Base-by-base conservation (phyloP, 2,329 filamentous ascomycete species). In the Didymellaceae sp. region DNA sequence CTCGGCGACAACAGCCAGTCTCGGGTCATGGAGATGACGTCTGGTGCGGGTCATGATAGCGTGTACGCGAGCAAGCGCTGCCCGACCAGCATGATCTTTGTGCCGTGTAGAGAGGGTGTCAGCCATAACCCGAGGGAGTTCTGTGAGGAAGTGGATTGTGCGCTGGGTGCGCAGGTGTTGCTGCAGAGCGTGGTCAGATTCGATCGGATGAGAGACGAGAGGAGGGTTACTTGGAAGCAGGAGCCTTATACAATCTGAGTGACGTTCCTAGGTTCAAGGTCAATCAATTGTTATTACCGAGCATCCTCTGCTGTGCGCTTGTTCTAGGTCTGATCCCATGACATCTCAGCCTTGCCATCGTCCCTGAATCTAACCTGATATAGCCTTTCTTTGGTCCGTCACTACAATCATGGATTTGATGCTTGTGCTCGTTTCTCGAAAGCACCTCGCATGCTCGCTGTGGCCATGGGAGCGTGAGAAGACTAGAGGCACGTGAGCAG, bases 11-110 rank as follows among this genome's bases (percentile, higher is more conserved):
- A 77, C 16, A 70, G 76, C 20, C 71, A 76, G 33, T 75, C 75
- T 18, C 81, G 86, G 70, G 81, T 80, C 51, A 82, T 80, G 57
- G 75, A 78, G 17, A 86, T 88, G 75, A 84, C 80, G 52, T 82
- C 78, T 56, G 85, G 85, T 18, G 85, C 85, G n/a, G 85, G 85
- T 0, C 85, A 87, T 68, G 85, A 87, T 58, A 76, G 65, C 38
- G 77, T 79, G 30, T 77, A 77, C 55, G 64, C 73, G 13, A 74
- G 63, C 44, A 76, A 75, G 58, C 68, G 71, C 20, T 77, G 74
- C 50, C 77, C 77, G 13, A 76, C 78, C 26, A 75, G 72, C 40
- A 80, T 80, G 77, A 75, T 79, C 5, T 79, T 79, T 43, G 73
- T 78, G 26, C 77, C 77, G 6, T 77, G 76, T 58, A 70, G 73